Evolutionary conservation across 2,329 filamentous ascomycete genomes (phyloP).

Genomic region (Fusarium azukiicola): DNA sequence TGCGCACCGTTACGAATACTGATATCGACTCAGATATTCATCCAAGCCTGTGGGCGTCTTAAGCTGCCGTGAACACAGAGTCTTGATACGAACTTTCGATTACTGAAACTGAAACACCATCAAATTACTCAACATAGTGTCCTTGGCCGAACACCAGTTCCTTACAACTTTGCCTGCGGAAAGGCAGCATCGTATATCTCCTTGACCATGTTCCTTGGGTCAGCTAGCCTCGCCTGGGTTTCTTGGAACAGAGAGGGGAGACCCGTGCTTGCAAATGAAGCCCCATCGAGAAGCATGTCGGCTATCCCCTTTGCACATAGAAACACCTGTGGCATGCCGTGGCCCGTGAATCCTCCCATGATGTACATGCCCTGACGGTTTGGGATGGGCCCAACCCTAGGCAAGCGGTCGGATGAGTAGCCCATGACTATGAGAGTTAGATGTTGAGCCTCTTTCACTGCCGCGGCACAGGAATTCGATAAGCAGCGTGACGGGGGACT

Average conservation of each 20-base stretch:
- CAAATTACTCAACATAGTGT: background rate
- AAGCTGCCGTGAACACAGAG: background rate
- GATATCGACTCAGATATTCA: too few relatives aligned
- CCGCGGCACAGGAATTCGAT: background rate
- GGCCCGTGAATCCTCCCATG: conserved; percentile 72
- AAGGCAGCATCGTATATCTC: background rate
- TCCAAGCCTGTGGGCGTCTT: conserved; percentile 34
- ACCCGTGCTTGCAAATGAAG: background rate
- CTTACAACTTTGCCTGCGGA: background rate
- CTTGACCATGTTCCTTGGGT: background rate
- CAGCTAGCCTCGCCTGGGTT: background rate
- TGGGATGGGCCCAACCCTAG: conserved; percentile 69
- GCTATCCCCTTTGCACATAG: conserved; percentile 21
- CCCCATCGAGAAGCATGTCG: background rate
- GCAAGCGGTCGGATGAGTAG: conserved; percentile 65
- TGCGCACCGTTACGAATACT: too few relatives aligned
- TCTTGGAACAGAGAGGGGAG: background rate
- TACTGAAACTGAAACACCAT: background rate
- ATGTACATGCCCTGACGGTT: conserved; percentile 62
- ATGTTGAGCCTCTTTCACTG: background rate
- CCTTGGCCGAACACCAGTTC: too few relatives aligned
- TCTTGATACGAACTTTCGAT: background rate
- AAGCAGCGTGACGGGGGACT: conserved; percentile 29
- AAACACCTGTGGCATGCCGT: conserved; percentile 70
- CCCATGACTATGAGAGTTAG: conserved; percentile 62